These are phyloP conservation scores for Leishmania lainsoni DNA, from an alignment of 208 protist species.

Conservation along the genomic window DNA sequence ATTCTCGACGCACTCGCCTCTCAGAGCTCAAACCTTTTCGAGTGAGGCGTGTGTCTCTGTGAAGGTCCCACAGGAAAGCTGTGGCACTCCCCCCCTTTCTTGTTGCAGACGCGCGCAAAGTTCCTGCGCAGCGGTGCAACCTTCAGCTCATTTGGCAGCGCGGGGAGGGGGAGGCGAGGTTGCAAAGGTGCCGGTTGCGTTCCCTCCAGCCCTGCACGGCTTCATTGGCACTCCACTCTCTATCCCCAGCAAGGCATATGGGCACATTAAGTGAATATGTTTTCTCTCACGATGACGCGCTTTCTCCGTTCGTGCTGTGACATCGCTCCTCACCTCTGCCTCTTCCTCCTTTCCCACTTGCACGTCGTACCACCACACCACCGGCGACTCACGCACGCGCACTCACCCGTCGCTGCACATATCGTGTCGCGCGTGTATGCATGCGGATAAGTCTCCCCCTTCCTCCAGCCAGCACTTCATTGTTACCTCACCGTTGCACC, in stretches of 20 bases:
- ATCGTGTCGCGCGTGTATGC: not conserved
- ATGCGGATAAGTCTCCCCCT: not conserved
- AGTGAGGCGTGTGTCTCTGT: not conserved
- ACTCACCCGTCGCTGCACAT: not conserved
- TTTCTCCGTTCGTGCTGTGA: not conserved
- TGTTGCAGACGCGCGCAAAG: not conserved
- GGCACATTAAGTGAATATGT: not conserved
- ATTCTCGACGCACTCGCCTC: not conserved
- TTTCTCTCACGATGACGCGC: not conserved
- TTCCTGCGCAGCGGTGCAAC: conserved; percentile 1
- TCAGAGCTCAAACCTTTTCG: not conserved
- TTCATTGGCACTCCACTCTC: not conserved
- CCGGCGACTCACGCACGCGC: not conserved
- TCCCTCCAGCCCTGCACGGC: not conserved
- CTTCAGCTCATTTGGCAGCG: not conserved
- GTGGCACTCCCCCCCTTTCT: not conserved
- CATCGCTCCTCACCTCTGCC: not conserved
- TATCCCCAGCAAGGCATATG: not conserved
- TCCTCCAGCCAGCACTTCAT: not conserved
- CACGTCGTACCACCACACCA: not conserved
- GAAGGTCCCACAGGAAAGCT: not conserved
- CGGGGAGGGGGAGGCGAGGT: not conserved
- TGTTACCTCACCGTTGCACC: not conserved
- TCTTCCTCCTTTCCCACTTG: conserved; percentile 8
- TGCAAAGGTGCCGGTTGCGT: not conserved